Evolutionary conservation across 2,329 filamentous ascomycete genomes (phyloP), one percentile per base, ranked within the genome.

Genomic region (Pseudocercospora musae): DNA sequence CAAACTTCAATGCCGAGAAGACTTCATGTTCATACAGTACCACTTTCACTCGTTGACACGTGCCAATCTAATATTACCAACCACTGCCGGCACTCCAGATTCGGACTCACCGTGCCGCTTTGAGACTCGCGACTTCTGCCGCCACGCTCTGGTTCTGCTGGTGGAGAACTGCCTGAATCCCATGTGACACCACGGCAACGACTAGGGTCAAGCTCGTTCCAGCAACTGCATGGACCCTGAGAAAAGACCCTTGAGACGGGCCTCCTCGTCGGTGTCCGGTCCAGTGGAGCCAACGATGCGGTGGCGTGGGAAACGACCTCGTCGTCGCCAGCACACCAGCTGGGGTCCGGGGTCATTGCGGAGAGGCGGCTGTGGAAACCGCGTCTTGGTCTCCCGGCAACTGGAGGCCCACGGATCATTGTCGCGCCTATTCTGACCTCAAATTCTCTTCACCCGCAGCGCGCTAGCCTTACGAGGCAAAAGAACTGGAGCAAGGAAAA

Each of bases 391-490:
- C 40, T 54, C 52, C 52, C 58, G 56, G 60, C 56, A 46, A 57
- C 10, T 40, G 52, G 52, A 53, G 57, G 62, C 46, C 27, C 20
- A 50, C 58, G 62, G 62, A 63, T 57, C 40, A 63, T 60, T 37
- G 33, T 57, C 53, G 59, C 62, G 62, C 62, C 62, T 63, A 63
- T 54, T 57, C 58, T 57, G 57, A 63, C 62, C 54, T 63, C 62
- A 27, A 53, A n/a, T 49, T 23, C 40, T 27, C 25, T 18, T 40
- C 29, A 40, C 29, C 33, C 23, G 55, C 42, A 33, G 21, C 33
- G 50, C 23, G 13, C 42, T 54, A 55, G 60, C 60, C 49, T n/a
- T 21, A 49, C 48, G 25, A n/a, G 40, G 60, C 57, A 44, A 46
- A 31, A 55, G 37, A 40, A 57, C 8, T 49, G 50, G 57, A 46